Conservation (phyloP, 2,329 filamentous ascomycete species). For the Apiospora sp. region DNA sequence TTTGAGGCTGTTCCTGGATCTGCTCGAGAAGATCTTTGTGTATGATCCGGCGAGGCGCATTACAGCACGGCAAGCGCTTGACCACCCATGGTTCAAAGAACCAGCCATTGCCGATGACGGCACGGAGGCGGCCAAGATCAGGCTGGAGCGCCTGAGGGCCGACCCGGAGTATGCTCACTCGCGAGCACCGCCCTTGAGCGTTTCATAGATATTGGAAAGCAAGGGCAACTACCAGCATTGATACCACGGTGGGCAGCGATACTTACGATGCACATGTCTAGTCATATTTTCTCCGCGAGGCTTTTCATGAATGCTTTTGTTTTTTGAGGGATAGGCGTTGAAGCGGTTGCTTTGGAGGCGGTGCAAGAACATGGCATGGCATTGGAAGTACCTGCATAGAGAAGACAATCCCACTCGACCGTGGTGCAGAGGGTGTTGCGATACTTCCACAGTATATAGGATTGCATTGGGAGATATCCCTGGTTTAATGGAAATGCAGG, state of each 20-base stretch:
- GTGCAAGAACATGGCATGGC: constrained; percentile 6
- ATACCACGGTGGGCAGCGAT: constrained; percentile 25
- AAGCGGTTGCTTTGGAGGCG: constrained; percentile 6
- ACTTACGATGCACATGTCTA: constrained; percentile 24
- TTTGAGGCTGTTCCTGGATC: constrained; percentile 68
- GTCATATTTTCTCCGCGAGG: constrained; percentile 18
- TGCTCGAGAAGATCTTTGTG: constrained; percentile 72
- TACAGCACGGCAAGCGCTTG: constrained; percentile 70
- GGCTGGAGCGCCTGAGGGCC: constrained; percentile 57
- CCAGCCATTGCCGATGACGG: constrained; percentile 70
- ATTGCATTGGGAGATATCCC: constrained; percentile 22
- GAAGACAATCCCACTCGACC: constrained; percentile 21
- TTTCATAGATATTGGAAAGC: background rate
- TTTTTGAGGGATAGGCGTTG: constrained; percentile 23
- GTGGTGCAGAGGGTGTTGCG: background rate
- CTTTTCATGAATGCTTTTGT: constrained; percentile 25
- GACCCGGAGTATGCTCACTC: constrained; percentile 47
- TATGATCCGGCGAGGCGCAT: constrained; percentile 73
- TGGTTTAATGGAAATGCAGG: constrained; percentile 26
- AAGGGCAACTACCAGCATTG: constrained; percentile 30
- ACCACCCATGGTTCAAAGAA: constrained; percentile 75
- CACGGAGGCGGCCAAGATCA: constrained; percentile 72
- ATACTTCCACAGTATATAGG: constrained; percentile 29
- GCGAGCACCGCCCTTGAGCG: constrained; percentile 24
- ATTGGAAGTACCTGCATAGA: constrained; percentile 26